These are phyloP conservation scores for Zychaea mexicana DNA, from an alignment of 371 early-diverging fungal species.

Conservation along the genomic window DNA sequence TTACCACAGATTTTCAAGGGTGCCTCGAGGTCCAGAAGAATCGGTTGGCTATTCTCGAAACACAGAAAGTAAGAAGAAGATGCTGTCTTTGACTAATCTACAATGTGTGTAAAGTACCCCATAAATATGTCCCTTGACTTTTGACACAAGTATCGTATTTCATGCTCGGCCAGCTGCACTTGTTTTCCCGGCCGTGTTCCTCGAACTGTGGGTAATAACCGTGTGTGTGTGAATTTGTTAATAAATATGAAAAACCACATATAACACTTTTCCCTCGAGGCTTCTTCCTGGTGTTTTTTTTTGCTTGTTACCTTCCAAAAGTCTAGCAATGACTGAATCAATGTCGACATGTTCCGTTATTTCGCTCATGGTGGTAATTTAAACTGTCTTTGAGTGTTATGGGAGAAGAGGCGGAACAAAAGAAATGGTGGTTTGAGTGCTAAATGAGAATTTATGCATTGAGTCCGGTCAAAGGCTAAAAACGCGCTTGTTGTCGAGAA, in stretches of 20 bases:
- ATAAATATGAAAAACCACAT: neutral
- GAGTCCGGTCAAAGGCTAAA: too few species aligned
- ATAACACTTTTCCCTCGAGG: too few species aligned
- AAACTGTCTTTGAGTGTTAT: too few species aligned
- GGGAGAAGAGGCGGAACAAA: too few species aligned
- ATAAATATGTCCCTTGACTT: constrained; percentile 93
- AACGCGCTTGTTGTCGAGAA: too few species aligned
- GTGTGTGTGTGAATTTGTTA: neutral
- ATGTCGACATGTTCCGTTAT: constrained; percentile 65
- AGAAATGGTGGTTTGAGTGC: too few species aligned
- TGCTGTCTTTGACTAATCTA: neutral
- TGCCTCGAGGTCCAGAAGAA: constrained; percentile 90
- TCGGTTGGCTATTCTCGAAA: constrained; percentile 65
- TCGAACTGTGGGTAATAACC: constrained; percentile 60
- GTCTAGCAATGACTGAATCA: constrained; percentile 86
- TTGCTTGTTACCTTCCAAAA: constrained; percentile 80
- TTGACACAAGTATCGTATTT: constrained; percentile 82
- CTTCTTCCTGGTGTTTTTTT: neutral
- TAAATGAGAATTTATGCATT: too few species aligned
- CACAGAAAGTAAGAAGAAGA: neutral
- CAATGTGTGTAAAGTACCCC: constrained; percentile 14
- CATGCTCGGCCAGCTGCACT: constrained; percentile 72
- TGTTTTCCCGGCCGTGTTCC: constrained; percentile 86
- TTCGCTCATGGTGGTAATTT: too few species aligned
- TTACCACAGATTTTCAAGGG: constrained; percentile 93